Conservation (phyloP, 495 filamentous ascomycete species). For the Aspergillus bridgeri region DNA sequence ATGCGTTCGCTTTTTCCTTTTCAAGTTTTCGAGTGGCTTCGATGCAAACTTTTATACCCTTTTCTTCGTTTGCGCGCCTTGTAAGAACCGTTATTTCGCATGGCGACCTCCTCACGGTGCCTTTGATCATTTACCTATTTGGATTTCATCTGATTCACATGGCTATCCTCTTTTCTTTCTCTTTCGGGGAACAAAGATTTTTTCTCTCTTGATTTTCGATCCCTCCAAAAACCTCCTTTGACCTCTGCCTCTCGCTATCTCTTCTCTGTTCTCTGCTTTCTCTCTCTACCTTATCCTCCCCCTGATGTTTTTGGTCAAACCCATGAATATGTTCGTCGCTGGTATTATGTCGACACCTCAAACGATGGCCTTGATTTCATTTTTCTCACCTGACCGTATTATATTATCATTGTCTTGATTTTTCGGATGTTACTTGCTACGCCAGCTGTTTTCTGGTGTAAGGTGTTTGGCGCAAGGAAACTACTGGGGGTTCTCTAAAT, state of each 20-base stretch:
- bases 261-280: constrained; percentile 1
- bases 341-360: constrained; percentile 14
- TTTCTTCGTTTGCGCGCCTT: constrained; percentile 18
- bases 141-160: constrained; percentile 2
- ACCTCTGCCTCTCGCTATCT: constrained; percentile 4
- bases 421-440: constrained; percentile 19
- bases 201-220: constrained; percentile 10
- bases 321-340: constrained; percentile 22
- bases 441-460: constrained; percentile 23
- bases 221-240: constrained; percentile 5
- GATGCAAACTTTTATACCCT: constrained; percentile 28
- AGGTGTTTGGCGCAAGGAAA: constrained; percentile 26
- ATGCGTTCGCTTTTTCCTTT: constrained; percentile 19
- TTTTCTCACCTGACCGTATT: constrained; percentile 16
- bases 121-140: constrained; percentile 7
- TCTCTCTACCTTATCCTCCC: not conserved
- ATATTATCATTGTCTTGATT: constrained; percentile 18
- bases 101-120: constrained; percentile 13
- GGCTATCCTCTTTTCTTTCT: constrained; percentile 1
- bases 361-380: constrained; percentile 8
- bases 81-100: constrained; percentile 23
- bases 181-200: constrained; percentile 10
- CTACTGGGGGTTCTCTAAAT: constrained; percentile 16
- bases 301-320: constrained; percentile 6
- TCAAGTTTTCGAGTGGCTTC: constrained; percentile 23